Conservation (phyloP, 768 basidiomycete species). For the Boletus reticulatus region DNA sequence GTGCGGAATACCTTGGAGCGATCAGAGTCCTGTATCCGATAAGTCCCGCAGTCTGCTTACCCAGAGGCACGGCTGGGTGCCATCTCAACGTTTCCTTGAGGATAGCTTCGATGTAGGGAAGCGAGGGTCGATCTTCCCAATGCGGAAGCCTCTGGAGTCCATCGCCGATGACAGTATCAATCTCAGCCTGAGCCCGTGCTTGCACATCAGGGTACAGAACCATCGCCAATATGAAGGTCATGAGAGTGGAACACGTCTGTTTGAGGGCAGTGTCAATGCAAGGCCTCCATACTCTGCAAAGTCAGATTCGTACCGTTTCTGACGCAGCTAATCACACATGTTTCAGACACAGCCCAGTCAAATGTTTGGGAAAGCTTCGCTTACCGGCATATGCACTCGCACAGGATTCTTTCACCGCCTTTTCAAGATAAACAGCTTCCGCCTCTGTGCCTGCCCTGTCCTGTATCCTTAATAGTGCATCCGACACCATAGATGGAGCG, state of each 20-base stretch:
- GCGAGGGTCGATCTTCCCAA: conserved; percentile 17
- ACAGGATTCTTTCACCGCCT: conserved; percentile 21
- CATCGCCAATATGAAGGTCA: conserved; percentile 25
- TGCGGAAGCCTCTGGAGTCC: conserved; percentile 18
- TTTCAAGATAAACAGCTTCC: conserved; percentile 15
- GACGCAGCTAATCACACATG: conserved; percentile 15
- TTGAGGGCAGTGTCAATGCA: conserved; percentile 6
- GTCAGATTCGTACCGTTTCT: conserved; percentile 19
- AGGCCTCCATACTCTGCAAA: neutral
- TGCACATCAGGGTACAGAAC: conserved; percentile 26
- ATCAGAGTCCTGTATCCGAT: neutral
- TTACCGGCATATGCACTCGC: conserved; percentile 20
- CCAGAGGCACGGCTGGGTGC: conserved; percentile 15
- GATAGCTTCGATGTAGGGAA: conserved; percentile 23
- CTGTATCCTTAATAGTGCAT: conserved; percentile 14
- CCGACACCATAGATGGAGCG: conserved; percentile 24
- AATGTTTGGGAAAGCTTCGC: neutral
- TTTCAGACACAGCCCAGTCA: conserved; percentile 6
- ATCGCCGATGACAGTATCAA: conserved; percentile 17
- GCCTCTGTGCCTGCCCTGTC: conserved; percentile 1
- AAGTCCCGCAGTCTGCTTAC: conserved; percentile 1
- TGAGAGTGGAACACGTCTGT: conserved; percentile 20
- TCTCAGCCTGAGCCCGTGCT: conserved; percentile 16
- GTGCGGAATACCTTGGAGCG: conserved; percentile 28
- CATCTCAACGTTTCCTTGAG: conserved; percentile 27